Evolutionary conservation across 2,329 filamentous ascomycete species (phyloP), one percentile per base, ranked within the genome.

Genomic region (Trichoderma harzianum): DNA sequence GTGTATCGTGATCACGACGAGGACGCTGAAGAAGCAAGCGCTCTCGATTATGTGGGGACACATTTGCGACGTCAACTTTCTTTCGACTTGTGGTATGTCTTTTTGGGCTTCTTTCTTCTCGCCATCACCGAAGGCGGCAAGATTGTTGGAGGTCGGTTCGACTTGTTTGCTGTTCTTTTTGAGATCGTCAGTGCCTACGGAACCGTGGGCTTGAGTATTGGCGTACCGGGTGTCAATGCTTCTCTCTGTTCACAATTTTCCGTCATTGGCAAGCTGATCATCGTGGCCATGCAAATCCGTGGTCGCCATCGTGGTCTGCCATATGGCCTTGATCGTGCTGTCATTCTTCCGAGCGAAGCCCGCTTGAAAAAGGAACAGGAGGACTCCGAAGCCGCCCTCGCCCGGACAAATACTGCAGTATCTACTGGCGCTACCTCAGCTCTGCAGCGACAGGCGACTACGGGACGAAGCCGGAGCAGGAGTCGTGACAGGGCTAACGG

Each of bases 21-120:
- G 1, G 84, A 86, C n/a, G 79, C 82, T 3, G 7, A 58, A 2
- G 85, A 88, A 16, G 86, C 86, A 28, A 87, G 84, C 47, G 88
- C 91, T 57, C 89, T 93, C 58, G 95, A 91, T 73, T 98, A 98
- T 76, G 92, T 99, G 66, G 93, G 94, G 3, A 91, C 93, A 66
- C 96, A 99, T 88, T 87, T 99, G 80, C 92, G 96, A 47, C 90
- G 93, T 61, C 96, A 99, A 81, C 88, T 99, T 43, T 97, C 94
- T 69, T 99, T 99, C 83, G 96, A 99, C 82, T 82, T 99, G 81
- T 99, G 96, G 96, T 99, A 94, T 78, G 92, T 99, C 72, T 97
- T 97, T 78, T 81, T 98, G 26, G 96, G 96, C 1, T 90, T 97
- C 76, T 99, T 99, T 83, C 89, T 98, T 79, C 92, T 99, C 77